Conservation (phyloP, 805 yeast genomes). For the Kluyveromyces lactis region DNA sequence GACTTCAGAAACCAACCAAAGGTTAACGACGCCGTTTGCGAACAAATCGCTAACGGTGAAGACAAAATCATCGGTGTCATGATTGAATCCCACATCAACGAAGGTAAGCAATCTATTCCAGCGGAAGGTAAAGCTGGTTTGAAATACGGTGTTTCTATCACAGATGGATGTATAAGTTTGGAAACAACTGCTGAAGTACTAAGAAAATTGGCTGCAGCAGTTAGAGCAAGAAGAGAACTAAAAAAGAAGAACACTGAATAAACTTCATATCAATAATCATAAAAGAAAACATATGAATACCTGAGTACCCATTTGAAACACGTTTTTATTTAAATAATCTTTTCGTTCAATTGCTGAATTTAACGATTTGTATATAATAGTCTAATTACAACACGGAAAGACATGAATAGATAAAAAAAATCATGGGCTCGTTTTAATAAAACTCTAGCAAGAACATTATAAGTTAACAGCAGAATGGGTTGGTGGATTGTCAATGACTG, state of each 20-base stretch:
- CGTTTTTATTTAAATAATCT: too few relatives aligned
- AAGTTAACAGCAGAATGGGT: too few relatives aligned
- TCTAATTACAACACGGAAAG: too few relatives aligned
- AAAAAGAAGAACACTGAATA: constrained; percentile 13
- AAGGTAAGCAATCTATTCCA: constrained; percentile 84
- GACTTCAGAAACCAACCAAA: constrained; percentile 92
- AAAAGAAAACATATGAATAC: too few relatives aligned
- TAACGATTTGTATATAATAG: too few relatives aligned
- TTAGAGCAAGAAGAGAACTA: constrained; percentile 62
- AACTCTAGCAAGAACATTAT: too few relatives aligned
- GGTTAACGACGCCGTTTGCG: constrained; percentile 76
- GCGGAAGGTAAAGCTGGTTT: constrained; percentile 47
- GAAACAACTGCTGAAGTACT: constrained; percentile 80
- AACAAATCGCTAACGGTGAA: constrained; percentile 78
- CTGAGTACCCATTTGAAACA: too few relatives aligned
- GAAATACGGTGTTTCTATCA: constrained; percentile 91
- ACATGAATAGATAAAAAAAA: too few relatives aligned
- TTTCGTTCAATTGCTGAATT: too few relatives aligned
- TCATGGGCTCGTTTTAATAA: too few relatives aligned
- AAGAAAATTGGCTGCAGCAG: constrained; percentile 71
- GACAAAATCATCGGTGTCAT: constrained; percentile 78
- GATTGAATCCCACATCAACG: constrained; percentile 90
- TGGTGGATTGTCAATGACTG: too few relatives aligned
- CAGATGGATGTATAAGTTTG: constrained; percentile 95
- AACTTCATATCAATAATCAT: not conserved